Base-by-base conservation (phyloP, 495 filamentous ascomycete genomes). In the Darksidea phi region DNA sequence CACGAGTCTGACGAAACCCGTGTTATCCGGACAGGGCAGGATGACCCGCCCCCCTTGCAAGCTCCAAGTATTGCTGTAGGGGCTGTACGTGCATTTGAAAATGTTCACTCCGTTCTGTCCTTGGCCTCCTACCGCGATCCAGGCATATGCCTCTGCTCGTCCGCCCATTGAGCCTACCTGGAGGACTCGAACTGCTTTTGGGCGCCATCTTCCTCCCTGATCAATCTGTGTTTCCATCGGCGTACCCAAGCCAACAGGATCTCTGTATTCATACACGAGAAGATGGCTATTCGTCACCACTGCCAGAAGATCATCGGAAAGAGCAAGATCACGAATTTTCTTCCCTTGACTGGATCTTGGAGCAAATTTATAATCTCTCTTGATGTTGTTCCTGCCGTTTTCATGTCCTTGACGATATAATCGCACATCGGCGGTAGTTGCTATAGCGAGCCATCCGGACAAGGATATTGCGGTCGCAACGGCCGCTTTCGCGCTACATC, bases 281-380 rank as follows among this genome's bases (percentile, higher is more conserved):
- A 38, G 36, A 38, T 38, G 36, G 15, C 36, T 38, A 38, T 38
- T 38, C 36, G 36, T 38, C 36, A 38, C 36, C 36, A 38, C 7
- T 15, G 15, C 36, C 36, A 38, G 36, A 38, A 38, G 36, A 38
- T 38, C 36, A 38, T 38, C 36, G 36, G 36, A 38, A 38, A 38
- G 36, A 38, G 36, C 36, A 38, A 38, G 36, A 38, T 15, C 36
- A 38, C 36, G 15, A 38, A 38, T 38, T 38, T 38, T 38, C 36
- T 38, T 15, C 36, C 36, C 36, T 38, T 38, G 36, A 38, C 36
- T 38, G 15, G 36, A 15, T 38, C 7, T 38, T 38, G 36, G 36
- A 38, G 36, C 36, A 38, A 38, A 38, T 38, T 38, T 38, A 38
- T 38, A 38, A 38, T 38, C 36, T 38, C 36, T 38, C 36, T 38